Percentiles rank a stretch among this genome's conserved stretches.
Conservation (phyloP, 495 filamentous ascomycete species). For the Aspergillus baeticus region DNA sequence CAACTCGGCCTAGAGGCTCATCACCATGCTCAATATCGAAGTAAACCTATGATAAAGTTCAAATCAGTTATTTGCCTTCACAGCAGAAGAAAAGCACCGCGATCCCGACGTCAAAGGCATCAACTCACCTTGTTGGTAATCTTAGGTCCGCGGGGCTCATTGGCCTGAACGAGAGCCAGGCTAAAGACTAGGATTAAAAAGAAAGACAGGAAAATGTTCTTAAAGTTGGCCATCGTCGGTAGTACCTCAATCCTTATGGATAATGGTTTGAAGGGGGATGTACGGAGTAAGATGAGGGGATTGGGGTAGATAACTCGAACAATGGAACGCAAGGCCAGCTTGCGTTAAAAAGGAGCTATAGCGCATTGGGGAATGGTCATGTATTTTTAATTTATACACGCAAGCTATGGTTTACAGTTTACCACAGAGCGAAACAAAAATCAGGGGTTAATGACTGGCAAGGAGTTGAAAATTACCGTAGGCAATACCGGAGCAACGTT, state of each 20-base stretch:
- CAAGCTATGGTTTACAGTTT: too few species aligned
- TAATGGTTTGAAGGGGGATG: slow-evolving; percentile 13
- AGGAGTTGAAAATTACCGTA: slow-evolving; percentile 6
- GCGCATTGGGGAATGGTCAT: slow-evolving; percentile 1
- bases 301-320: slow-evolving; percentile 14
- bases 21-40: slow-evolving; percentile 95
- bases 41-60: slow-evolving; percentile 59
- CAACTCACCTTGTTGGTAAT: slow-evolving; percentile 80
- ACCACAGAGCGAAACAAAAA: too few species aligned
- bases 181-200: slow-evolving; percentile 71
- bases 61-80: slow-evolving; percentile 1
- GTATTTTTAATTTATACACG: slow-evolving; percentile 1
- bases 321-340: slow-evolving; percentile 50
- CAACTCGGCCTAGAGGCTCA: slow-evolving; percentile 78
- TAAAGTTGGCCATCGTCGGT: slow-evolving; percentile 49
- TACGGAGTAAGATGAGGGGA: slow-evolving; percentile 14
- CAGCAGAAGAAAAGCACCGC: background rate
- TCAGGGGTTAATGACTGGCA: too few species aligned
- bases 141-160: slow-evolving; percentile 84
- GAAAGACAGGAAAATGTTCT: slow-evolving; percentile 57
- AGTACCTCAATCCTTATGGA: slow-evolving; percentile 12
- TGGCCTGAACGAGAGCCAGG: slow-evolving; percentile 64
- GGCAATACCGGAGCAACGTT: slow-evolving; percentile 35
- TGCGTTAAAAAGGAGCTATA: slow-evolving; percentile 35
- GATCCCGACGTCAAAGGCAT: background rate